phyloP scores from a whole-genome alignment of 129 eudicot genomes.

The Kitagawia praeruptora region DNA sequence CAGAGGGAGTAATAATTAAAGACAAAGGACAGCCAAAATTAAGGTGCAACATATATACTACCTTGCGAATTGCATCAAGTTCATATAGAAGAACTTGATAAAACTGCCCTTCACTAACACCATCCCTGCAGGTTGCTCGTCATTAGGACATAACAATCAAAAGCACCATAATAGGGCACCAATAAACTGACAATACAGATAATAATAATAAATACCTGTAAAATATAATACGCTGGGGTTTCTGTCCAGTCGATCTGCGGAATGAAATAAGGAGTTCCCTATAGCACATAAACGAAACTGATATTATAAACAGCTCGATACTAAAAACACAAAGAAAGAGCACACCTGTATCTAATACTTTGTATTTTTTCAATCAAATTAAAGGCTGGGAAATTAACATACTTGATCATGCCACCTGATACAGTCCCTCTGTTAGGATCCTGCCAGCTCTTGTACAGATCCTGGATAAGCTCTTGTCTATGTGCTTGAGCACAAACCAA shows the following conservation, averaged over 20 bases:
- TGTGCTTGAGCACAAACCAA: slow-evolving; percentile 87
- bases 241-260: slow-evolving; percentile 70
- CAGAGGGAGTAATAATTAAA: too few relatives aligned
- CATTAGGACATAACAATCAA: not conserved
- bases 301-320: not conserved
- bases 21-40: not conserved
- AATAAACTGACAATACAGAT: not conserved
- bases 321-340: not conserved
- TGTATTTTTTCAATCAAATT: not conserved
- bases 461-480: slow-evolving; percentile 86
- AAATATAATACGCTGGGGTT: slow-evolving; percentile 73
- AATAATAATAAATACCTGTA: slow-evolving; percentile 39
- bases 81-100: slow-evolving; percentile 80
- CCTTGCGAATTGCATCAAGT: slow-evolving; percentile 94
- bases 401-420: slow-evolving; percentile 92
- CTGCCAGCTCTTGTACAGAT: slow-evolving; percentile 70
- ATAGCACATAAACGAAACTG: slow-evolving; percentile 1
- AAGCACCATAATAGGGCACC: not conserved
- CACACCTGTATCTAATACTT: not conserved
- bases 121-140: slow-evolving; percentile 47
- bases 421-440: slow-evolving; percentile 62
- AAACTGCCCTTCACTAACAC: slow-evolving; percentile 87
- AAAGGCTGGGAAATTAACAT: not conserved
- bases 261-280: slow-evolving; percentile 84
- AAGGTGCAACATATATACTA: not conserved